A percentile compares a stretch with the other conserved stretches of the same genome.
These are phyloP conservation scores for Aureobasidium sp. DNA, from an alignment of 2,329 filamentous ascomycete genomes.

Conservation along the genomic window DNA sequence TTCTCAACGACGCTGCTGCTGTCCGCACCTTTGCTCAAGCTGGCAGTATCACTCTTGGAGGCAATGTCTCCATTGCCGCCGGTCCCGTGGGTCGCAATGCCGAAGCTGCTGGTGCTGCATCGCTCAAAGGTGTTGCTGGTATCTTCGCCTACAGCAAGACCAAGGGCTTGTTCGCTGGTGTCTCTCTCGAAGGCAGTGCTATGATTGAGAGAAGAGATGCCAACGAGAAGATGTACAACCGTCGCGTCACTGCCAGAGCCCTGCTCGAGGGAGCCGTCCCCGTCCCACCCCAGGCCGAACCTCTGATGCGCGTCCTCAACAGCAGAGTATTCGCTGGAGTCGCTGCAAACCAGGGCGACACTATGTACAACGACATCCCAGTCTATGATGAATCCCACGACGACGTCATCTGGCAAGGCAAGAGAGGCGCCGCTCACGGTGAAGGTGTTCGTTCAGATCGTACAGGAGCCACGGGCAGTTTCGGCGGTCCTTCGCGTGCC, in stretches of 20 bases:
- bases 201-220: slow-evolving; percentile 93
- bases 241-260: slow-evolving; percentile 71
- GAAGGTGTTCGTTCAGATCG: slow-evolving; percentile 54
- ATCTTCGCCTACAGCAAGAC: slow-evolving; percentile 98
- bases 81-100: slow-evolving; percentile 91
- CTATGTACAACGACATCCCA: slow-evolving; percentile 90
- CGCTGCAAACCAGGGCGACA: slow-evolving; percentile 46
- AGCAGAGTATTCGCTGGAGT: slow-evolving; percentile 74
- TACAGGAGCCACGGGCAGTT: slow-evolving; percentile 36
- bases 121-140: slow-evolving; percentile 78
- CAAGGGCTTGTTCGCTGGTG: slow-evolving; percentile 92
- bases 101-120: slow-evolving; percentile 90
- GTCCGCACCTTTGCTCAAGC: slow-evolving; percentile 92
- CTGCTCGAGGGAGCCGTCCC: slow-evolving; percentile 72
- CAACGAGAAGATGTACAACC: slow-evolving; percentile 91
- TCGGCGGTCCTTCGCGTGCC: slow-evolving; percentile 54
- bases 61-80: slow-evolving; percentile 92
- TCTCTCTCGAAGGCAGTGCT: slow-evolving; percentile 86
- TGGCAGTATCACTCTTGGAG: slow-evolving; percentile 84
- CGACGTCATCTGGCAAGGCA: slow-evolving; percentile 75
- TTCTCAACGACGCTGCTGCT: slow-evolving; percentile 83
- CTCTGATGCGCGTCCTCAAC: slow-evolving; percentile 78
- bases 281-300: slow-evolving; percentile 73
- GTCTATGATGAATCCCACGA: slow-evolving; percentile 81
- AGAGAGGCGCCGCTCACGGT: slow-evolving; percentile 62